These are phyloP conservation scores for Phaffia tasmanica DNA, from an alignment of 768 basidiomycete species.

Conservation along the genomic window DNA sequence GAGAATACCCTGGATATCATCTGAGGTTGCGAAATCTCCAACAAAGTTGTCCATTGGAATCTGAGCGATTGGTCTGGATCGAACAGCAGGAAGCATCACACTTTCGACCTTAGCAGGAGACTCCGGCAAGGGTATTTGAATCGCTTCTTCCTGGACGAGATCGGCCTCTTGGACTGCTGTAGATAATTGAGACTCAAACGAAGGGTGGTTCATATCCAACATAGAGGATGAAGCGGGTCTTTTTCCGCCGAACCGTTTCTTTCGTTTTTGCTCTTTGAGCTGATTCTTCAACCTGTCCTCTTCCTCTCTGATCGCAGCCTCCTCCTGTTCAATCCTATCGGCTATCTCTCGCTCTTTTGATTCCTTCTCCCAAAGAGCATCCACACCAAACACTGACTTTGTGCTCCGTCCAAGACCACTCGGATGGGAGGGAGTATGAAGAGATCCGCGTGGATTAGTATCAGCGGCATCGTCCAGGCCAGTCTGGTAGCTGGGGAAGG, in stretches of 20 bases:
- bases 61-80: neutral
- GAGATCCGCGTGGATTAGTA: no score
- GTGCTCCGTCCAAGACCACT: conserved; percentile 2
- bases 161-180: neutral
- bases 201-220: conserved; percentile 1
- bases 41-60: conserved; percentile 1
- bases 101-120: neutral
- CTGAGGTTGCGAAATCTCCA: neutral
- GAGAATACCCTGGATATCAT: neutral
- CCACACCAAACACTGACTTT: conserved; percentile 19
- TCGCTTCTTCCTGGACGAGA: neutral
- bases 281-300: conserved; percentile 5
- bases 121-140: neutral
- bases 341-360: conserved; percentile 15
- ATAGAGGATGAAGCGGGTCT: neutral
- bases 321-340: conserved; percentile 7
- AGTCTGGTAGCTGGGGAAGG: conserved; percentile 4
- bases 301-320: neutral
- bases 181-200: neutral
- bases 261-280: conserved; percentile 8
- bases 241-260: no score
- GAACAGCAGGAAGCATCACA: neutral
- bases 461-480: no score
- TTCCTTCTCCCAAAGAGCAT: conserved; percentile 24
- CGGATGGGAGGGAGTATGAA: neutral